These are phyloP conservation scores for Pyricularia pennisetigena DNA, from an alignment of 2,329 filamentous ascomycete species.

Conservation along the genomic window DNA sequence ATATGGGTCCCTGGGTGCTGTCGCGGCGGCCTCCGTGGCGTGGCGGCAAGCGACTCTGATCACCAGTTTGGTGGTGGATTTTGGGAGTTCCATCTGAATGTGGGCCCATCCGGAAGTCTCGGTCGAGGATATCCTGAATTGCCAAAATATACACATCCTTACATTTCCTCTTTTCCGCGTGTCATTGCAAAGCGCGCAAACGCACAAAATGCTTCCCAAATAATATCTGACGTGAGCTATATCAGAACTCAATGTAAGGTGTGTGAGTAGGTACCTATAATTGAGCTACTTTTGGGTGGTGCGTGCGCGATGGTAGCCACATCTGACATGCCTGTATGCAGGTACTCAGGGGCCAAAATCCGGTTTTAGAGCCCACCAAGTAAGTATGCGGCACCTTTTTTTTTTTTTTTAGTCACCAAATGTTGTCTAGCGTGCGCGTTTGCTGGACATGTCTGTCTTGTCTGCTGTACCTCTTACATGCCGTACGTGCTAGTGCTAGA, in stretches of 20 bases:
- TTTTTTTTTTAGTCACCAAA: not conserved
- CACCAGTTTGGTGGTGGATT: not conserved
- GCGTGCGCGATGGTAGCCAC: not conserved
- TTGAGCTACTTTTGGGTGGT: not conserved
- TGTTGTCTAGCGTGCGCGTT: not conserved
- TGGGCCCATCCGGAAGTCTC: not conserved
- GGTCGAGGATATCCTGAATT: not conserved
- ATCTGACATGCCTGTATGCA: not conserved
- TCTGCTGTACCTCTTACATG: not conserved
- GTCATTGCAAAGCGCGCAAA: not conserved
- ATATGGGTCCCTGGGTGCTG: not conserved
- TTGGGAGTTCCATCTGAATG: not conserved
- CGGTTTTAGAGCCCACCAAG: not conserved
- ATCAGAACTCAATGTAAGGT: not conserved
- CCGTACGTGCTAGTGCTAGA: no score
- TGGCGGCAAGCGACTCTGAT: not conserved
- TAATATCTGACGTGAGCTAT: not conserved
- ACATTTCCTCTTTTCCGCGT: not conserved
- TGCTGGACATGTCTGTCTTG: not conserved
- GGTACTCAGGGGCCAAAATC: not conserved
- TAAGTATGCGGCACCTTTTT: not conserved
- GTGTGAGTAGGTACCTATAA: not conserved
- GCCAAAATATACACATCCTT: not conserved
- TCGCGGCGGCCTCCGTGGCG: not conserved
- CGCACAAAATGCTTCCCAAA: not conserved